A percentile compares a stretch with the other conserved stretches of the same genome.
Evolutionary conservation across 75 land plant species (phyloP).

Genomic region (Selaginella tamariscina): DNA sequence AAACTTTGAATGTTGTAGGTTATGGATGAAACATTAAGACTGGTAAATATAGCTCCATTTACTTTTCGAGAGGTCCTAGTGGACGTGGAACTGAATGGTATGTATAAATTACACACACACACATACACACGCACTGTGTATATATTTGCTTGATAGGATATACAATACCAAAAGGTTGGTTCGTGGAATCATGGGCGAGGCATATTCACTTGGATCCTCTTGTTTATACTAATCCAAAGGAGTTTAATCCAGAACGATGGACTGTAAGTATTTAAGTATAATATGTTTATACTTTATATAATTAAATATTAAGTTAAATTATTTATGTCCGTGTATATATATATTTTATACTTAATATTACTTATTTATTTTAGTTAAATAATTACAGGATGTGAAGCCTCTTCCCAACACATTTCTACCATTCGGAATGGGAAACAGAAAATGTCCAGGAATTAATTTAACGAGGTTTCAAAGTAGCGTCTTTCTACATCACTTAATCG

Average conservation of each 20-base stretch:
- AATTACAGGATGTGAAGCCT: constrained; percentile 29
- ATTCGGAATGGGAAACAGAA: constrained; percentile 59
- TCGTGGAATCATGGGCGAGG: constrained; percentile 56
- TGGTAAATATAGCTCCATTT: constrained; percentile 41
- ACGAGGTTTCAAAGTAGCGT: constrained; percentile 55
- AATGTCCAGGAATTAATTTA: constrained; percentile 78
- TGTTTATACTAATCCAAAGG: constrained; percentile 41
- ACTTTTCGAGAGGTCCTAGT: constrained; percentile 39
- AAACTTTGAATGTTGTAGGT: constrained; percentile 22
- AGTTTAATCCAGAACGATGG: constrained; percentile 77
- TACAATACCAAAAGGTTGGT: constrained; percentile 71
- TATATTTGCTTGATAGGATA: constrained; percentile 33
- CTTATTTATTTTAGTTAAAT: not conserved
- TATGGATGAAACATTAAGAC: constrained; percentile 42
- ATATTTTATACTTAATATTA: too few relatives aligned
- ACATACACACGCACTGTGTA: not conserved
- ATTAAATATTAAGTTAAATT: not conserved
- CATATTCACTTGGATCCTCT: constrained; percentile 57
- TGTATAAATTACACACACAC: not conserved
- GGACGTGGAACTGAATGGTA: constrained; percentile 42
- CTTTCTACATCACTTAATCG: constrained; percentile 52
- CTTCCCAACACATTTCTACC: constrained; percentile 51
- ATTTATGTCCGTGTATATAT: too few relatives aligned
- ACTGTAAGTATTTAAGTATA: constrained; percentile 34
- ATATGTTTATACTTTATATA: not conserved